Conservation (phyloP, 495 filamentous ascomycete species). For the Lasiosphaeria miniovina region DNA sequence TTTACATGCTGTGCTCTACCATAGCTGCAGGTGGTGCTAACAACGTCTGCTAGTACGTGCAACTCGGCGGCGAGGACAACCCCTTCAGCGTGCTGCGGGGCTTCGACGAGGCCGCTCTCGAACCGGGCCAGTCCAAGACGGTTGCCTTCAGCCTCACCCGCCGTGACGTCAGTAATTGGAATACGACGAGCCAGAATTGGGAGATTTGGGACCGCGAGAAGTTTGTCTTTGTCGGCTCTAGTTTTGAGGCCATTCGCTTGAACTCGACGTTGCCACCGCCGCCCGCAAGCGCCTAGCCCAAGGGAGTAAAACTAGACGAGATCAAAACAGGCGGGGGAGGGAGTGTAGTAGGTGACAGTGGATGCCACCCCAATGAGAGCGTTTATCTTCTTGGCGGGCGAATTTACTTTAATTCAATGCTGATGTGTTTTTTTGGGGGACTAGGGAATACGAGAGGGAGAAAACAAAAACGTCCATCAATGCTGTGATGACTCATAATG, state of each 20-base stretch:
- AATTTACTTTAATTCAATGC: neutral
- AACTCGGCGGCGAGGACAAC: conserved; percentile 59
- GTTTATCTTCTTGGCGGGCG: no score
- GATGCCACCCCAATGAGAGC: no score
- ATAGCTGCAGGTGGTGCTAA: neutral
- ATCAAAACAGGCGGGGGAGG: neutral
- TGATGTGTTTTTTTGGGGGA: neutral
- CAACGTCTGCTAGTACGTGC: conserved; percentile 50
- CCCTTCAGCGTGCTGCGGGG: conserved; percentile 71
- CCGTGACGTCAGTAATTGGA: conserved; percentile 79
- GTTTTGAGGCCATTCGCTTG: conserved; percentile 23
- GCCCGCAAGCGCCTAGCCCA: no score
- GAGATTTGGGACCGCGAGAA: conserved; percentile 39
- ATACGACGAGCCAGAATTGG: conserved; percentile 76
- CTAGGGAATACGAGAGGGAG: no score
- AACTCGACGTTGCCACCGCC: conserved; percentile 19
- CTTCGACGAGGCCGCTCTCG: conserved; percentile 71
- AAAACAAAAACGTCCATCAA: no score
- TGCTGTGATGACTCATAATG: no score
- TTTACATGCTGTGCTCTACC: no score
- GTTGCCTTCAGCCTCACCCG: conserved; percentile 71
- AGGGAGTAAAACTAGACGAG: neutral
- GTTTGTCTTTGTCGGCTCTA: conserved; percentile 38
- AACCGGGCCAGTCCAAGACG: conserved; percentile 52
- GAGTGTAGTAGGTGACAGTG: no score